Percentiles rank a stretch among this genome's conserved stretches.
phyloP scores from a whole-genome alignment of 2,329 filamentous ascomycete species.

The Pseudocercospora crystallina region DNA sequence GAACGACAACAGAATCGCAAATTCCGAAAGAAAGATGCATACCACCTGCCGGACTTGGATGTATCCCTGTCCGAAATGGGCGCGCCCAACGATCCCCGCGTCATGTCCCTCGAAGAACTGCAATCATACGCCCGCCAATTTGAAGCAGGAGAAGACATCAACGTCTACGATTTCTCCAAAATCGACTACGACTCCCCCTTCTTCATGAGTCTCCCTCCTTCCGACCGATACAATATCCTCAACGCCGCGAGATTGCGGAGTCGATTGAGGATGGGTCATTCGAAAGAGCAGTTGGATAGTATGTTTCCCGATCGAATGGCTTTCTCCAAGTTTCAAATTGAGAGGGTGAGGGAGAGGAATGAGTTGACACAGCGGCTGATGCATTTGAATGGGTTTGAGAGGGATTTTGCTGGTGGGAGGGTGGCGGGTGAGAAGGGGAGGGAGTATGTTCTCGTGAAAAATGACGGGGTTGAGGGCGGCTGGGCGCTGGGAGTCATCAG shows the following conservation, averaged over 20 bases:
- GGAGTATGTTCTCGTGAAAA: conserved; percentile 95
- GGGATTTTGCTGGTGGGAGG: conserved; percentile 59
- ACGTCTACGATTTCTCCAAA: conserved; percentile 89
- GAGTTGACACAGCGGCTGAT: conserved; percentile 92
- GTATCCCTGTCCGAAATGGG: conserved; percentile 80
- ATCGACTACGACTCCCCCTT: conserved; percentile 97
- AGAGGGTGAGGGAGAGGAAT: conserved; percentile 87
- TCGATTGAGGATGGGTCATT: conserved; percentile 89
- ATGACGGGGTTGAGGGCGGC: conserved; percentile 89
- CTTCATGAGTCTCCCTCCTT: conserved; percentile 84
- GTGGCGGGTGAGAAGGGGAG: conserved; percentile 83
- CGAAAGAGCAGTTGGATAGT: conserved; percentile 88
- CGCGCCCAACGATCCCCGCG: conserved; percentile 83
- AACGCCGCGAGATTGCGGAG: conserved; percentile 89
- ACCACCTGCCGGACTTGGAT: conserved; percentile 86
- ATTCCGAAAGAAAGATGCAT: conserved; percentile 90
- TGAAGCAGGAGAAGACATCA: conserved; percentile 84
- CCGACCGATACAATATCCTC: conserved; percentile 93
- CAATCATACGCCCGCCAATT: conserved; percentile 94
- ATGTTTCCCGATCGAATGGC: conserved; percentile 99
- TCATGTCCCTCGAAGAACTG: conserved; percentile 93
- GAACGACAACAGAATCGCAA: conserved; percentile 72
- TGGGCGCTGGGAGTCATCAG: conserved; percentile 95
- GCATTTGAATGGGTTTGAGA: conserved; percentile 77
- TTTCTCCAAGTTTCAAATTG: conserved; percentile 94